Conservation (phyloP, 1,284 basidiomycete genomes). For the Sporisorium exsertum region DNA sequence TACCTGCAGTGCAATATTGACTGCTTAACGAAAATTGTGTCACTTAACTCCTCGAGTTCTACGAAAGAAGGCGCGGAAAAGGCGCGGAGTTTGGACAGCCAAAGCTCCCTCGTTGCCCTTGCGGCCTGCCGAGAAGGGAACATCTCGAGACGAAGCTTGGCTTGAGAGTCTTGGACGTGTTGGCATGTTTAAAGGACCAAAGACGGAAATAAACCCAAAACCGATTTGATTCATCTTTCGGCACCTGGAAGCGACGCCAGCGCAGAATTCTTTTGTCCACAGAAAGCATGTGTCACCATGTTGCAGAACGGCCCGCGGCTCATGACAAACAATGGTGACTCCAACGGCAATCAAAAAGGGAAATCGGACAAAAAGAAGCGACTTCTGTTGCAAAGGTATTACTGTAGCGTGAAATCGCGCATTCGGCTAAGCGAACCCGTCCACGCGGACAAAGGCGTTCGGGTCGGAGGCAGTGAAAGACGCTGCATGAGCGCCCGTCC, state of each 20-base stretch:
- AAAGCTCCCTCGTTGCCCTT: not conserved
- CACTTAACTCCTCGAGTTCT: not conserved
- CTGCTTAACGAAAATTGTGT: not conserved
- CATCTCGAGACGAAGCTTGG: not conserved
- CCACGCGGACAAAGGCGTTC: slow-evolving; percentile 4
- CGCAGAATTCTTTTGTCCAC: not conserved
- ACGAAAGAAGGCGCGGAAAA: not conserved
- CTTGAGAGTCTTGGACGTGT: not conserved
- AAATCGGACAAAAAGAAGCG: not conserved
- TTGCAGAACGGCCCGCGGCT: too few relatives aligned
- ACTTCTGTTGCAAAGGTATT: not conserved
- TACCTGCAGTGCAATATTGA: not conserved
- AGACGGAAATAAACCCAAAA: not conserved
- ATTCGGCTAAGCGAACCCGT: not conserved
- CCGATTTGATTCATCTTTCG: too few relatives aligned
- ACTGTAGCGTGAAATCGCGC: slow-evolving; percentile 2
- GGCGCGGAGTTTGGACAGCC: not conserved
- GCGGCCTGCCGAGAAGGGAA: not conserved
- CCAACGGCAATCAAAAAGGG: not conserved
- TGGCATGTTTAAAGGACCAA: not conserved
- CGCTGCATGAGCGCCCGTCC: not conserved
- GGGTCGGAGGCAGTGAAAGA: slow-evolving; percentile 1
- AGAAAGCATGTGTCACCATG: too few relatives aligned
- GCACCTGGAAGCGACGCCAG: too few relatives aligned
- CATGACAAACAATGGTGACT: too few relatives aligned